Percentiles rank a stretch among this genome's conserved stretches.
These are phyloP conservation scores for Penstemon barbatus DNA, from an alignment of 257 asterid species.

Conservation along the genomic window DNA sequence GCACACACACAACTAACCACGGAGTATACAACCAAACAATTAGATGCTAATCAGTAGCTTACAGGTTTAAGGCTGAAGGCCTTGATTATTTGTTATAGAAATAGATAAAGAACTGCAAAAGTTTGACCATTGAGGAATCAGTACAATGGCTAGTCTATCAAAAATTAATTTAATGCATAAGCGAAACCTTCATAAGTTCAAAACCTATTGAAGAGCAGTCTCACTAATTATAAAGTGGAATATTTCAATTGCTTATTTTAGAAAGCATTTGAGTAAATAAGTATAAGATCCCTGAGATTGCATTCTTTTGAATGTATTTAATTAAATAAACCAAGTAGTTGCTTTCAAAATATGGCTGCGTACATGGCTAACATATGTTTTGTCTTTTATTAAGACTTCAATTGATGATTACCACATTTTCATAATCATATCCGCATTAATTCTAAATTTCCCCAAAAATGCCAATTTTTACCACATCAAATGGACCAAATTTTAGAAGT, in stretches of 20 bases:
- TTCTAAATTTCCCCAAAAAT: conserved; percentile 3
- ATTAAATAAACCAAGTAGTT: not conserved
- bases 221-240: not conserved
- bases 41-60: conserved; percentile 12
- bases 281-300: not conserved
- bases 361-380: not conserved
- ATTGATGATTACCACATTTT: not conserved
- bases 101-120: not conserved
- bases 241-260: not conserved
- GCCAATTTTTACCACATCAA: not conserved
- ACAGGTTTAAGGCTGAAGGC: conserved; percentile 10
- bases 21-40: not conserved
- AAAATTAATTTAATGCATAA: conserved; percentile 13
- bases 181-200: not conserved
- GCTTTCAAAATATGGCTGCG: not conserved
- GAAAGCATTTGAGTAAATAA: not conserved
- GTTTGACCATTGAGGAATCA: conserved; percentile 1
- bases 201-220: conserved; percentile 5
- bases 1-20: not conserved
- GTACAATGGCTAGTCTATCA: conserved; percentile 5
- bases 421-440: not conserved
- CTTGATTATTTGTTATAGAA: conserved; percentile 7
- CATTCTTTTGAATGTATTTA: conserved; percentile 7
- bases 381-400: not conserved
- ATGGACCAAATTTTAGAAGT: not conserved